phyloP scores from a whole-genome alignment of 2,329 filamentous ascomycete genomes.

The Acrocalymma vagum region DNA sequence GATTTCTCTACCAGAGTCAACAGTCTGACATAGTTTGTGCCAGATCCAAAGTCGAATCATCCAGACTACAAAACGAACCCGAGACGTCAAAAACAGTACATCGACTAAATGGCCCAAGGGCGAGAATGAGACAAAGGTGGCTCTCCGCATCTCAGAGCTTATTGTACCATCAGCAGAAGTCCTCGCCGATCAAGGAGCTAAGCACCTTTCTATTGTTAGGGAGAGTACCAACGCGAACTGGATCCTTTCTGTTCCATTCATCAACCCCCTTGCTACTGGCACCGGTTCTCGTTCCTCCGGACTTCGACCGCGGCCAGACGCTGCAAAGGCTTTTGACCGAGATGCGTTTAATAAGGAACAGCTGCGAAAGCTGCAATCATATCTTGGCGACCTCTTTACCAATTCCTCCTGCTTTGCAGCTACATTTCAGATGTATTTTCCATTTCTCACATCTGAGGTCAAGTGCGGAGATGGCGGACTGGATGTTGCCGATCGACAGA shows the following conservation, averaged over 20 bases:
- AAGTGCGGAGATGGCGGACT: slow-evolving; percentile 21
- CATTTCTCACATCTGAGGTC: slow-evolving; percentile 27
- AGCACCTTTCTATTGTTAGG: slow-evolving; percentile 18
- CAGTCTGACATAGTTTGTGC: too few species aligned
- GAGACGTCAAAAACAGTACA: too few species aligned
- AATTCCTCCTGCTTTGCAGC: slow-evolving; percentile 21
- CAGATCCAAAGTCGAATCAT: too few species aligned
- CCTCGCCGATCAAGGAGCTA: slow-evolving; percentile 12
- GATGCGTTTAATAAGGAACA: slow-evolving; percentile 24
- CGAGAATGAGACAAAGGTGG: slow-evolving; percentile 23
- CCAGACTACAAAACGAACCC: too few species aligned
- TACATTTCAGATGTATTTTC: slow-evolving; percentile 27
- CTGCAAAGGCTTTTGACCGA: slow-evolving; percentile 20
- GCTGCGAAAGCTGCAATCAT: slow-evolving; percentile 24
- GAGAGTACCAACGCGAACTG: slow-evolving; percentile 21
- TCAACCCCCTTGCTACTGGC: slow-evolving; percentile 1
- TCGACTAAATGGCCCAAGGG: slow-evolving; percentile 36
- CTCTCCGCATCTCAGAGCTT: slow-evolving; percentile 17
- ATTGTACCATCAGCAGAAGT: slow-evolving; percentile 21
- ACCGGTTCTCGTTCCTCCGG: slow-evolving; percentile 4
- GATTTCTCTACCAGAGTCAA: too few species aligned
- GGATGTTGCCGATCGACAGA: slow-evolving; percentile 27
- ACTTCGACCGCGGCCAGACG: slow-evolving; percentile 28
- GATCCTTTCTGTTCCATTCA: slow-evolving; percentile 17
- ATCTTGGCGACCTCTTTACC: slow-evolving; percentile 24